Evolutionary conservation across 139 green algal genomes (phyloP).

Genomic region (Picochlorum sp.): DNA sequence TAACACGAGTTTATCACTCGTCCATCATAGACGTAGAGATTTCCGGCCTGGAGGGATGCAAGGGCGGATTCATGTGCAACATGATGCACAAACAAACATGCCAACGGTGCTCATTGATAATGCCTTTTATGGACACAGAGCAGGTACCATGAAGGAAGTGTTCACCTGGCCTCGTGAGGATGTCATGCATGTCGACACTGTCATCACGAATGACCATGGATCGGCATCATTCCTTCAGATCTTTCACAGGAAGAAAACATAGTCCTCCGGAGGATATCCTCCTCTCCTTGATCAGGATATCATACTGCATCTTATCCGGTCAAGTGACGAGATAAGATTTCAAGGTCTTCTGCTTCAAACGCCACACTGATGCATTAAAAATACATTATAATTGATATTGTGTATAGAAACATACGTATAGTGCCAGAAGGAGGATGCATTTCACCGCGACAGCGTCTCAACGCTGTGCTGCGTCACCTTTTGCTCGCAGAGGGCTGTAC

Average conservation of each 20-base stretch:
- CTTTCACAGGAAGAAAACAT: background rate
- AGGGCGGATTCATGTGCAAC: background rate
- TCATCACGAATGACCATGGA: background rate
- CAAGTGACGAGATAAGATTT: too few species aligned
- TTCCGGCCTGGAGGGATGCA: constrained; percentile 6
- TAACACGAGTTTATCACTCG: background rate
- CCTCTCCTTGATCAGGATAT: too few species aligned
- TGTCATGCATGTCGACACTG: background rate
- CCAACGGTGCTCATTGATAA: background rate
- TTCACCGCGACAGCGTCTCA: too few species aligned
- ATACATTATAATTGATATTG: too few species aligned
- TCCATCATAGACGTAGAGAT: constrained; percentile 6
- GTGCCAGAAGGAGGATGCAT: too few species aligned
- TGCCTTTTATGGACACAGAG: background rate
- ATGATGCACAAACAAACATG: background rate
- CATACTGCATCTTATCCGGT: too few species aligned
- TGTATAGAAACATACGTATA: too few species aligned
- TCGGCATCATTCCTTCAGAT: background rate
- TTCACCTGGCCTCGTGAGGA: background rate
- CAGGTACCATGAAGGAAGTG: background rate
- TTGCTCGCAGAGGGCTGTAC: too few species aligned
- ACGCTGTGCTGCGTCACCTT: too few species aligned
- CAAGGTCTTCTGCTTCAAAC: too few species aligned
- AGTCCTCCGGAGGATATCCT: too few species aligned
- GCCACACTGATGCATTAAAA: too few species aligned